Evolutionary conservation across 305 asterid genomes (phyloP), one percentile per base, ranked within the genome.

Genomic region (Fraxinus angustifolia): DNA sequence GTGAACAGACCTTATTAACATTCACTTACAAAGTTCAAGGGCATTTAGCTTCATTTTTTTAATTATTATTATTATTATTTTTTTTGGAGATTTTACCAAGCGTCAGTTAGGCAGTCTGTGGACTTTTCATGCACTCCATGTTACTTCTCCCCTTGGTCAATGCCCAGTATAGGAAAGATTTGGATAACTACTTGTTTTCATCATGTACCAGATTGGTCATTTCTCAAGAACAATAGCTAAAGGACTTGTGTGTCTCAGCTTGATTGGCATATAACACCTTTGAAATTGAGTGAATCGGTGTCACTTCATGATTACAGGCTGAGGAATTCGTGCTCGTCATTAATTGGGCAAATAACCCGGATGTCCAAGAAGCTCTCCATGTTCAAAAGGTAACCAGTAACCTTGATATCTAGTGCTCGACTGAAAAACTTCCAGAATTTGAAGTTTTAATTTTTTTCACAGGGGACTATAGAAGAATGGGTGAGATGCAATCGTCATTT

Each of bases 301-400:
- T 11, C 58, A 48, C 8, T 23, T 67, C 17, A 28, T 76, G 76
- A 60, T 60, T 75, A 71, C 31, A 81, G 84, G 72, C 36, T 31
- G 72, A 67, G 0, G 71, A 36, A 21, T 75, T 36, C 45, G 40
- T 48, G 2, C 77, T 81, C 28, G 35, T 75, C n/a, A 45, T 30
- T 68, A 11, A 65, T 68, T 81, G 84, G 84, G 84, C 84, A 65
- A 81, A 81, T 81, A 67, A 81, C 60, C 84, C 81, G 23, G 62
- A 75, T 5, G 84, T 81, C 10, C 84, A 67, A 72, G 40, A 76
- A 31, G 84, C 77, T 65, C 77, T 81, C 38, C 77, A 76, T 33
- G 71, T 81, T 62, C 70, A 60, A 62, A 76, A 81, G 84, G 84
- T 81, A 33, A 21, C n/a, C 17, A 65, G 6, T 65, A 65, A 65